A percentile compares a stretch with the other conserved stretches of the same genome.
phyloP scores from a whole-genome alignment of 2,329 filamentous ascomycete species.

The Paecilomyces sp. region DNA sequence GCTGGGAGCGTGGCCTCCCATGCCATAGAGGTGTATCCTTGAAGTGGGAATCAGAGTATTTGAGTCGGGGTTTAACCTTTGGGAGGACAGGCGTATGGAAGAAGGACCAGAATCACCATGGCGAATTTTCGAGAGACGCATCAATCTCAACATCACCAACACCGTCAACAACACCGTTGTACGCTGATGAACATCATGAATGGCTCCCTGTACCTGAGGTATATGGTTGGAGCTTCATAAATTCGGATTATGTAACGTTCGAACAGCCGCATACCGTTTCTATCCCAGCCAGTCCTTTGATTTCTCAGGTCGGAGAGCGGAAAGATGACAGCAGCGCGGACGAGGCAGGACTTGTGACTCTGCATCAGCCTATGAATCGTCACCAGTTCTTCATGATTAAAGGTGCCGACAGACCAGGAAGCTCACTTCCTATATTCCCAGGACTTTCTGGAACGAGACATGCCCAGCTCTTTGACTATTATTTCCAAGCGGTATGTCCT shows the following conservation, averaged over 20 bases:
- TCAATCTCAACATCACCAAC: conserved; percentile 5
- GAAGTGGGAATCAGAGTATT: conserved; percentile 35
- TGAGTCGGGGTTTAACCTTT: conserved; percentile 34
- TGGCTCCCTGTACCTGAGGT: conserved; percentile 16
- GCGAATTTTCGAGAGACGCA: conserved; percentile 5
- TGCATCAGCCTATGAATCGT: background rate
- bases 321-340: conserved; percentile 8
- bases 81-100: conserved; percentile 37
- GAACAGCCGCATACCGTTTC: conserved; percentile 18
- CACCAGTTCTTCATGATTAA: background rate
- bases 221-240: conserved; percentile 25
- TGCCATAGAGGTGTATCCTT: conserved; percentile 12
- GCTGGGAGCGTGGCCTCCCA: conserved; percentile 8
- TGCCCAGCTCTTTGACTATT: conserved; percentile 31
- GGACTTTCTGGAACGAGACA: conserved; percentile 20
- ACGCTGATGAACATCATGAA: background rate
- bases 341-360: background rate
- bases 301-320: conserved; percentile 12
- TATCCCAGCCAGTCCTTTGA: conserved; percentile 6
- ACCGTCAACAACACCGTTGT: conserved; percentile 10
- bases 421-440: conserved; percentile 19
- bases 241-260: conserved; percentile 21
- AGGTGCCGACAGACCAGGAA: background rate
- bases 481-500: conserved; percentile 33
- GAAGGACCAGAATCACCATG: conserved; percentile 16